phyloP scores from a whole-genome alignment of 2,329 filamentous ascomycete genomes.

The Paecilomyces formosus region DNA sequence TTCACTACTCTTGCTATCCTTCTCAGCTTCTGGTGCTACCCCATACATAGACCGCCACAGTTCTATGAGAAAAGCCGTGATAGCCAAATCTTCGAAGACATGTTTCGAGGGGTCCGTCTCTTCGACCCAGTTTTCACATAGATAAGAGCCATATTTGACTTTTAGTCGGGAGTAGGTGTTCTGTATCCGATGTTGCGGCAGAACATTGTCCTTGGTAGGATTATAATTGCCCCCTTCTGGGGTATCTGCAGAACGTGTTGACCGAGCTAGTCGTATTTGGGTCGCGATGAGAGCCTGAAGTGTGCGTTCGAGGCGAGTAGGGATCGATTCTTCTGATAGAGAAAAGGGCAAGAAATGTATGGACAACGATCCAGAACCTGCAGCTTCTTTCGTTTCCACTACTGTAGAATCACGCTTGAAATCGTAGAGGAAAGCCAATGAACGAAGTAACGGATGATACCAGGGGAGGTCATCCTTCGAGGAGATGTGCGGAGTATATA shows the following conservation, averaged over 20 bases:
- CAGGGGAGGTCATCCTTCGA: slow-evolving; percentile 63
- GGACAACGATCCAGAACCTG: slow-evolving; percentile 34
- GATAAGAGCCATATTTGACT: slow-evolving; percentile 61
- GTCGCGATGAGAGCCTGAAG: slow-evolving; percentile 29
- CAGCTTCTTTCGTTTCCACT: slow-evolving; percentile 19
- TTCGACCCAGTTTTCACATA: slow-evolving; percentile 77
- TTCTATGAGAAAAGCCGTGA: slow-evolving; percentile 88
- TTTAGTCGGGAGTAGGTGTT: slow-evolving; percentile 78
- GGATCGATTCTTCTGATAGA: slow-evolving; percentile 23
- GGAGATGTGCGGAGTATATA: slow-evolving; percentile 70
- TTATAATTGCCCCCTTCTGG: slow-evolving; percentile 58
- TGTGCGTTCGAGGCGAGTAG: slow-evolving; percentile 30
- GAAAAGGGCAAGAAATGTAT: slow-evolving; percentile 47
- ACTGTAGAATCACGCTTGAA: slow-evolving; percentile 7
- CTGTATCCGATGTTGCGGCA: slow-evolving; percentile 71
- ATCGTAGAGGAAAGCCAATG: slow-evolving; percentile 68
- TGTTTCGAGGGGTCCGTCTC: slow-evolving; percentile 82
- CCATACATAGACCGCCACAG: slow-evolving; percentile 81
- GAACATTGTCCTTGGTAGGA: slow-evolving; percentile 72
- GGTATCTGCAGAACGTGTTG: slow-evolving; percentile 11
- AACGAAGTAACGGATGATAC: slow-evolving; percentile 74
- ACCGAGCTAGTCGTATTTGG: slow-evolving; percentile 27
- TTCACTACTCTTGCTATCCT: slow-evolving; percentile 5
- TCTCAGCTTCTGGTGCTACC: slow-evolving; percentile 14
- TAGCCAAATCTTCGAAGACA: slow-evolving; percentile 88